Base-by-base conservation (phyloP, 805 yeast species). In the Phaffomyces thermotolerans region DNA sequence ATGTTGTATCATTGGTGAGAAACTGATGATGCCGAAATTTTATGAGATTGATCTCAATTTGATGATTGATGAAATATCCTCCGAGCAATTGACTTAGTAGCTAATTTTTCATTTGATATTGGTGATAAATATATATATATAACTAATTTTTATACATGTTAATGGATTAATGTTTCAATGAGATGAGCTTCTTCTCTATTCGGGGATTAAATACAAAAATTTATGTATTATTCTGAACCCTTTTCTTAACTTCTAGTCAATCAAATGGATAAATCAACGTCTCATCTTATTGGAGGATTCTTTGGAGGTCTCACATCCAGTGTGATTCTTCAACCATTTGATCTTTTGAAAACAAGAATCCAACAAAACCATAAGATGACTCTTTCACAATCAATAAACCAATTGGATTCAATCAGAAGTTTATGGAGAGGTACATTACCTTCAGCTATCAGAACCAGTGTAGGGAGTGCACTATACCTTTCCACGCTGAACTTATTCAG, bases 361-460 rank as follows among this genome's bases (percentile, higher is more conserved):
- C 98, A 88, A 65, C 91, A 84, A 57, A 59, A 66, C 30, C 50
- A 58, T 13, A 50, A 57, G 4, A 52, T 12, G n/a, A 62, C 72
- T 8, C 46, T 69, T 6, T 32, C 45, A 9, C 45, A 61, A 0
- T 64, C 67, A 1, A 39, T 71, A 13, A 65, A 61, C 42, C 73
- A 73, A 38, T 51, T 83, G 9, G 62, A 64, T 2, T 55, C 60
- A 12, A 57, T 64, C 3, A 42, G 50, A 22, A 72, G 81, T 41
- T 68, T 90, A 34, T 93, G 99, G 99, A 73, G 96, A 43, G 99
- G 99, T 0, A 91, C 96, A 0, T 55, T 89, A 33, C 96, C 99
- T 0, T 86, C 96, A 18, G 89, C 95, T 0, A 54, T 91, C 23
- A 71, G 99, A 47, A 91, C 96, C 0, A 87, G 96, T 0, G 69